phyloP scores from a whole-genome alignment of 257 asterid species.

The Capsicum rhomboideum region DNA sequence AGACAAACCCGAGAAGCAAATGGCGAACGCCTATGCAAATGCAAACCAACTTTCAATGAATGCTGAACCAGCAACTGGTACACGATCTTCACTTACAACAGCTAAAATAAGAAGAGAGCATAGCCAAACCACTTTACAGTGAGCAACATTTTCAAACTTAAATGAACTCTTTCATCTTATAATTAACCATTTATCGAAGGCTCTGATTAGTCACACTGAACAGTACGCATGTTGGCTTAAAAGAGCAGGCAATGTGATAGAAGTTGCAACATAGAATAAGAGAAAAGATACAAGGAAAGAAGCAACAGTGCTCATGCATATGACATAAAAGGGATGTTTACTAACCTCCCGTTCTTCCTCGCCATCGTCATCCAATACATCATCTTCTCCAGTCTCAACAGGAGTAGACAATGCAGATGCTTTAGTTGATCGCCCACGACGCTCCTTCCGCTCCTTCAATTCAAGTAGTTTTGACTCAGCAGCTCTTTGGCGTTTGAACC shows the following conservation, averaged over 20 bases:
- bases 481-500: conserved; percentile 80
- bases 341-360: conserved; percentile 95
- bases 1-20: neutral
- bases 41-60: neutral
- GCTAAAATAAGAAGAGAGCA: neutral
- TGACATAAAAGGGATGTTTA: neutral
- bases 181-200: neutral
- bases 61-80: neutral
- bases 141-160: neutral
- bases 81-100: neutral
- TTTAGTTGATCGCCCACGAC: conserved; percentile 89
- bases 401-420: conserved; percentile 90
- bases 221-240: neutral
- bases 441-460: conserved; percentile 82
- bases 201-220: neutral
- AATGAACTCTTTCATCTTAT: neutral
- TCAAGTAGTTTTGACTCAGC: conserved; percentile 80
- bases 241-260: neutral
- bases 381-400: conserved; percentile 65
- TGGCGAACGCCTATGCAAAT: neutral
- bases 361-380: conserved; percentile 80
- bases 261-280: neutral
- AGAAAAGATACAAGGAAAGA: neutral
- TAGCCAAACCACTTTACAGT: neutral
- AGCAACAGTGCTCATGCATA: neutral